Evolutionary conservation across 305 asterid species (phyloP).

Genomic region (Fraxinus angustifolia): DNA sequence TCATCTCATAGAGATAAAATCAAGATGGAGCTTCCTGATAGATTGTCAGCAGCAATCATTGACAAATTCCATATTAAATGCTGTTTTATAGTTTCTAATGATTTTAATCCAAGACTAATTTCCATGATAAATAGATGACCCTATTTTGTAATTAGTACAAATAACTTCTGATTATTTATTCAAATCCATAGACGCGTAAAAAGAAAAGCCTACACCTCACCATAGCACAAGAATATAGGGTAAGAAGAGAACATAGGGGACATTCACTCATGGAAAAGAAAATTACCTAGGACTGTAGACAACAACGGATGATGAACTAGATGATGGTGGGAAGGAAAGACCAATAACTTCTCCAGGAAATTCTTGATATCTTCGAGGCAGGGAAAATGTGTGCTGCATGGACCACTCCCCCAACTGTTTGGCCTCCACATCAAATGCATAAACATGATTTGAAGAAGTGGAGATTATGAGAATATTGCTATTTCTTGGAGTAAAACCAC

Average conservation of each 20-base stretch:
- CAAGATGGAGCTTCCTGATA: neutral
- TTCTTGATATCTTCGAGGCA: conserved; percentile 87
- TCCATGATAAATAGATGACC: neutral
- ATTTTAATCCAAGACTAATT: neutral
- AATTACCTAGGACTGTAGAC: conserved; percentile 87
- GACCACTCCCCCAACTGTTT: conserved; percentile 96
- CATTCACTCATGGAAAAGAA: neutral
- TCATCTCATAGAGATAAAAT: neutral
- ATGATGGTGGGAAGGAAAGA: conserved; percentile 75
- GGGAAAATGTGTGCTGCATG: conserved; percentile 58
- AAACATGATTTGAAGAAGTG: conserved; percentile 87
- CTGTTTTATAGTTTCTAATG: neutral
- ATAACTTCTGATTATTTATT: neutral
- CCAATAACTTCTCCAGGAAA: conserved; percentile 99
- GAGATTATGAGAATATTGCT: conserved; percentile 75
- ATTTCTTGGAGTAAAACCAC: conserved; percentile 69
- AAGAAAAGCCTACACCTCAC: neutral
- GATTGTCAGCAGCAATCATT: neutral
- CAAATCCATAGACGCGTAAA: neutral
- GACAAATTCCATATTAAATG: neutral
- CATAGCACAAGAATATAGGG: neutral
- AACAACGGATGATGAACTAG: conserved; percentile 66
- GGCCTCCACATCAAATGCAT: conserved; percentile 94
- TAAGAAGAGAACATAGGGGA: neutral
- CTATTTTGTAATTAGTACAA: neutral